Percentiles rank a stretch among this genome's conserved stretches.
Conservation (phyloP, 768 basidiomycete genomes). For the Lyophyllum atratum region DNA sequence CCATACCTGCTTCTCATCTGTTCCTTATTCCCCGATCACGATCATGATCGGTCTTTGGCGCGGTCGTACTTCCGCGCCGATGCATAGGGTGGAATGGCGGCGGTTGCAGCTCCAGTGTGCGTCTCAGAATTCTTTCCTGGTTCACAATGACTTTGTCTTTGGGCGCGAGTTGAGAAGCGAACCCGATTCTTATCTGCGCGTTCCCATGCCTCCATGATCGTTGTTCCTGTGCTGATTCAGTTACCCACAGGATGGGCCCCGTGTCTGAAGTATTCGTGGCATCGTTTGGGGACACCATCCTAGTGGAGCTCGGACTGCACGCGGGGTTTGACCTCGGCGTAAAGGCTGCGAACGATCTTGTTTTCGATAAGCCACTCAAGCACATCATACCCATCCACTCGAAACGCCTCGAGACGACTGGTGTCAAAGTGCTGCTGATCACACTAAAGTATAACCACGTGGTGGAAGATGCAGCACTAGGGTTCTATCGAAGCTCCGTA, state of each 20-base stretch:
- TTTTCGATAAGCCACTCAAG: constrained; percentile 51
- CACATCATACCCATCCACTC: constrained; percentile 53
- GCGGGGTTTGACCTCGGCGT: constrained; percentile 53
- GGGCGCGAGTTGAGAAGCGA: not conserved
- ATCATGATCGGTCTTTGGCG: not conserved
- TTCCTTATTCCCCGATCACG: not conserved
- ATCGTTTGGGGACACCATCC: constrained; percentile 55
- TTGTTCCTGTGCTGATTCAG: not conserved
- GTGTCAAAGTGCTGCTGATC: constrained; percentile 56
- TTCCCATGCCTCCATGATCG: not conserved
- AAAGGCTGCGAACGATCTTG: constrained; percentile 53
- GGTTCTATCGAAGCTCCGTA: constrained; percentile 61
- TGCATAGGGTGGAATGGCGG: constrained; percentile 42
- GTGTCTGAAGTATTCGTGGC: constrained; percentile 53
- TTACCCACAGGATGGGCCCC: constrained; percentile 46
- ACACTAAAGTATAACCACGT: constrained; percentile 63
- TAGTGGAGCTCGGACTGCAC: constrained; percentile 58
- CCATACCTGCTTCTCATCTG: not conserved
- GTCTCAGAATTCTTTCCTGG: constrained; percentile 16
- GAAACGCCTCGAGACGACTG: constrained; percentile 54
- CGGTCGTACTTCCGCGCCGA: not conserved
- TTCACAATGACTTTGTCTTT: not conserved
- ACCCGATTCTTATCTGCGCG: not conserved
- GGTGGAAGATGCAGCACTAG: constrained; percentile 57
- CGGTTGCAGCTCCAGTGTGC: constrained; percentile 42